Conservation (phyloP, 495 filamentous ascomycete genomes). For the Hypoxylon lenormandii region DNA sequence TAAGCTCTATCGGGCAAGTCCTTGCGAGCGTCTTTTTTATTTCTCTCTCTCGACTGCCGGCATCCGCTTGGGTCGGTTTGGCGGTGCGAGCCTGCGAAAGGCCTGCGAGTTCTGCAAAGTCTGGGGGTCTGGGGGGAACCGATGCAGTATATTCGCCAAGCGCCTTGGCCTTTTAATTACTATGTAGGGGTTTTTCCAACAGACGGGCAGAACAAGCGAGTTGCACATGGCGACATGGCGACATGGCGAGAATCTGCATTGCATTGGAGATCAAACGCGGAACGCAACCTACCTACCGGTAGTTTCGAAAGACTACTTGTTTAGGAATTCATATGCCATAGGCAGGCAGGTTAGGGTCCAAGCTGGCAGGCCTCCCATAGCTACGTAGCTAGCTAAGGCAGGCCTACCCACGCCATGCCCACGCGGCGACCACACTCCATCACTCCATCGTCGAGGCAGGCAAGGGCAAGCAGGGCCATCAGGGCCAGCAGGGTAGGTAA, state of each 20-base stretch:
- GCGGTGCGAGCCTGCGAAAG: constrained; percentile 16
- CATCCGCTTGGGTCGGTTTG: constrained; percentile 36
- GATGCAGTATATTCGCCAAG: constrained; percentile 24
- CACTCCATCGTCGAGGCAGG: constrained; percentile 8
- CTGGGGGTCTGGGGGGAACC: too few relatives aligned
- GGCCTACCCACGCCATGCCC: constrained; percentile 27
- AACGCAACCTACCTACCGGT: constrained; percentile 42
- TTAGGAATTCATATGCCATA: constrained; percentile 42
- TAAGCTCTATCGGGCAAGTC: constrained; percentile 47
- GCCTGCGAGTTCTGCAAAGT: background rate
- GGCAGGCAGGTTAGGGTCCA: too few relatives aligned
- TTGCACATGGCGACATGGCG: constrained; percentile 34
- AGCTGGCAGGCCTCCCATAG: background rate
- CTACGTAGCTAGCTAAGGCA: background rate
- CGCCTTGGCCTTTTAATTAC: constrained; percentile 25
- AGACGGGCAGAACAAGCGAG: constrained; percentile 15
- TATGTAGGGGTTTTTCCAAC: constrained; percentile 24
- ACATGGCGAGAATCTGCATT: constrained; percentile 45
- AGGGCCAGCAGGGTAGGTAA: constrained; percentile 2
- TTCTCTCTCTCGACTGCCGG: constrained; percentile 32
- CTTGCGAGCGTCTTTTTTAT: constrained; percentile 43
- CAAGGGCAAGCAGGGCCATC: too few relatives aligned
- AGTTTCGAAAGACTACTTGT: constrained; percentile 37
- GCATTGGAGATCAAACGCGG: constrained; percentile 44
- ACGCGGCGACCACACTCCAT: background rate